Base-by-base conservation (phyloP, 2,329 filamentous ascomycete species). In the Trichoderma sp. region DNA sequence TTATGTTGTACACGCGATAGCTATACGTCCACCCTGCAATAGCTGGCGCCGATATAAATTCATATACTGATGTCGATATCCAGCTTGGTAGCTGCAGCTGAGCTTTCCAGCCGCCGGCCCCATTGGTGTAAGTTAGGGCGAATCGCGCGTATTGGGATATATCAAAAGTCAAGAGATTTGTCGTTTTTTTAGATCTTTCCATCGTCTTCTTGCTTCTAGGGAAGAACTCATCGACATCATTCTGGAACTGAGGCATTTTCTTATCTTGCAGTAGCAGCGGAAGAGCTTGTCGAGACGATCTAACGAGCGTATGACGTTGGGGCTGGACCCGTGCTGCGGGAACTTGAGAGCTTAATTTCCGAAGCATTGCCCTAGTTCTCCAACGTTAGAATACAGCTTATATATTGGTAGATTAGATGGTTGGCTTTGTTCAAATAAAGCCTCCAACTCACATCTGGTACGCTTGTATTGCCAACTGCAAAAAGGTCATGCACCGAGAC, bases 1-100 rank as follows among this genome's bases (percentile, higher is more conserved):
- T 55, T 0, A 75, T 52, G 2, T 75, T 77, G 5, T 77, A 77
- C 1, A 71, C 59, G 0, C 75, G 55, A 3, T 68, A 76, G 1
- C 54, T 72, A 24, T 71, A 75, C 0, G 56, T 73, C 74, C 73
- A 74, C 0, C 73, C 72, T 1, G 70, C 43, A 0, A 72, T 28
- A 0, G 67, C 66, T 1, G 73, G 73, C 0, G 26, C 51, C 0
- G 71, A 76, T 1, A 69, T 56, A 1, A 76, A 0, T 14, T 75
- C 73, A 24, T 61, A 69, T 0, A 74, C 69, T 0, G 68, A 70
- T 0, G 67, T 43, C 1, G 75, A 75, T 4, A 75, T 10, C 75
- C 75, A 76, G n/a, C 46, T 72, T 0, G 75, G 75, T 8, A 69
- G 43, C 63, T 76, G 73, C 0, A 77, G 10, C 18, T 71, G 70